Evolutionary conservation across 2,329 filamentous ascomycete species (phyloP), one percentile per base, ranked within the genome.

Genomic region (Phoma sp.): DNA sequence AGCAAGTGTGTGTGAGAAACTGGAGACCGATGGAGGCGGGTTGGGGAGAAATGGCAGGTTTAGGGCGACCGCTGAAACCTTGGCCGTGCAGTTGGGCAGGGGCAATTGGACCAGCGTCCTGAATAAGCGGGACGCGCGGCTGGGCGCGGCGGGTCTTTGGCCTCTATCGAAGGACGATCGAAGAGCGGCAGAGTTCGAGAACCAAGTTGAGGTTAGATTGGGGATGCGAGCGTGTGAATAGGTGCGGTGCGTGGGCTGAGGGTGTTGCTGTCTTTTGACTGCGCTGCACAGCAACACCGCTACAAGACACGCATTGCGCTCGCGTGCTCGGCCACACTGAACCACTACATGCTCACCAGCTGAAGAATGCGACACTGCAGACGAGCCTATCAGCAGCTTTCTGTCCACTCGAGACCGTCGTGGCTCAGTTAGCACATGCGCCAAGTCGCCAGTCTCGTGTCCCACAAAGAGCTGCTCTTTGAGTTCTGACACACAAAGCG

Each of bases 121-220:
- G 65, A 71, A 63, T 36, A 53, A 65, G 65, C 46, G 63, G 51
- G 64, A 69, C 68, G 63, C 66, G 68, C 65, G 64, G 60, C 61
- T 62, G 51, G 44, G 54, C 48, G 48, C 47, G 40, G 27, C 47
- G 56, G 57, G 57, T 50, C 54, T 43, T 38, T 17, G 52, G 32
- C 50, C 46, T 31, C 52, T 51, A 52, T 45, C 40, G 57, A 60
- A 56, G 61, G 58, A 62, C 55, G 55, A 58, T 60, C 45, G 61
- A 60, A 58, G 52, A 29, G 48, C 41, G 43, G 46, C 43, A 55
- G 50, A 37, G 62, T 67, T 66, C 63, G 62, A 67, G 64, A 63
- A 60, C 61, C 36, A 57, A 29, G 52, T 35, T 33, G 51, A 48
- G 35, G 31, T 52, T 50, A 43, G 37, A 36, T 38, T 39, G 24